A percentile compares a stretch with the other conserved stretches of the same genome.
These are phyloP conservation scores for Myriosclerotinia curreyana DNA, from an alignment of 2,329 filamentous ascomycete genomes.

Conservation along the genomic window DNA sequence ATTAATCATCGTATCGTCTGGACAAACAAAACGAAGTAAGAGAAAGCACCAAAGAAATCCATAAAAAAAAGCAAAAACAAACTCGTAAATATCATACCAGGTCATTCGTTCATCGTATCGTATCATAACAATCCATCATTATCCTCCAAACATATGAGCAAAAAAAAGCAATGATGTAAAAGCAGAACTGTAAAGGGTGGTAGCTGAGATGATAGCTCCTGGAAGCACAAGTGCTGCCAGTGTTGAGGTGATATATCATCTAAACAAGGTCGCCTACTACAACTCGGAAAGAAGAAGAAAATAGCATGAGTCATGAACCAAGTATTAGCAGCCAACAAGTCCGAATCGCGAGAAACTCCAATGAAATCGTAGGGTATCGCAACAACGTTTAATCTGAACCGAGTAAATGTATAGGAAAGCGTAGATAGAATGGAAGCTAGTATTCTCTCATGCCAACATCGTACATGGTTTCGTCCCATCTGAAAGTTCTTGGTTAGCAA, in stretches of 20 bases:
- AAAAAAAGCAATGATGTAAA: neutral
- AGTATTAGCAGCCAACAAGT: neutral
- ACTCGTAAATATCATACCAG: neutral
- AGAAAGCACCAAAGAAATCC: conserved; percentile 1
- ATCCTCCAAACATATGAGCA: conserved; percentile 1
- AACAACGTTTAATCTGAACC: neutral
- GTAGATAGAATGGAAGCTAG: neutral
- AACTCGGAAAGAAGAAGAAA: neutral
- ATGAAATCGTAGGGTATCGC: neutral
- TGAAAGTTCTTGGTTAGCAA: conserved; percentile 9
- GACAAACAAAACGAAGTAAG: neutral
- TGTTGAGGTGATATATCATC: neutral
- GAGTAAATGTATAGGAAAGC: neutral
- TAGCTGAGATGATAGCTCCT: neutral
- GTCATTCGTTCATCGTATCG: neutral
- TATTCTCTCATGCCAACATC: conserved; percentile 27
- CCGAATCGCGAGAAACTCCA: neutral
- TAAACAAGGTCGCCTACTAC: neutral
- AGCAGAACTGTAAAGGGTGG: neutral
- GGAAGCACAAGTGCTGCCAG: neutral
- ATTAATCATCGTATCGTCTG: neutral
- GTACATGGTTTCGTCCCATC: conserved; percentile 29
- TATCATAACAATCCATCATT: conserved; percentile 1
- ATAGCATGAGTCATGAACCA: neutral
- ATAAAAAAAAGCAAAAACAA: neutral